A percentile compares a stretch with the other conserved stretches of the same genome.
Evolutionary conservation across 2,329 filamentous ascomycete genomes (phyloP).

Genomic region (Trichoderma sp.): DNA sequence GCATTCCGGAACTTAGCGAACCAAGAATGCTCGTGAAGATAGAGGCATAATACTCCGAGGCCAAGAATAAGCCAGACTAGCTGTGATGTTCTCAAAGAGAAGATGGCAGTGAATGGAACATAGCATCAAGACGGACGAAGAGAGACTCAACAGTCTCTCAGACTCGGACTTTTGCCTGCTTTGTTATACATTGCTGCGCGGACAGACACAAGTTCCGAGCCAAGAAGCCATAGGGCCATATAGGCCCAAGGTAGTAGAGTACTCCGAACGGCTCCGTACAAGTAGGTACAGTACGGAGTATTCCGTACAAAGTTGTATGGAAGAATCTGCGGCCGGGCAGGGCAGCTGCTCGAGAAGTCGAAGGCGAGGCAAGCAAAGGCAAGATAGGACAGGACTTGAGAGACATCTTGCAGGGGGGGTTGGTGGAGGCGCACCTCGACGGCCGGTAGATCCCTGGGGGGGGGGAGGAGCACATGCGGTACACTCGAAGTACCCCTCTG

Average conservation of each 20-base stretch:
- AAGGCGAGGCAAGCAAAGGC: constrained; percentile 21
- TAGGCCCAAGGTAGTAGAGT: constrained; percentile 8
- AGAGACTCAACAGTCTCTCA: background rate
- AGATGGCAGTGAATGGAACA: constrained; percentile 33
- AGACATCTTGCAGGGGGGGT: constrained; percentile 14
- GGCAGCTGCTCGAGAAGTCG: constrained; percentile 15
- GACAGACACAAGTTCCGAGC: constrained; percentile 5
- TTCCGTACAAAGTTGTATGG: background rate
- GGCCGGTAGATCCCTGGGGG: constrained; percentile 24
- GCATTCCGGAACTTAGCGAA: constrained; percentile 28
- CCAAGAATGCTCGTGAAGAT: constrained; percentile 30
- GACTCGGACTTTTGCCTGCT: background rate
- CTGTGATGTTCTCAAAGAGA: constrained; percentile 35
- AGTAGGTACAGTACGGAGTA: too few relatives aligned
- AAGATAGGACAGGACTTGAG: constrained; percentile 24
- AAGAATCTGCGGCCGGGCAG: constrained; percentile 16
- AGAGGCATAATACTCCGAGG: constrained; percentile 41
- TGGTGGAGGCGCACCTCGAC: constrained; percentile 26
- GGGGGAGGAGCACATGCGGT: background rate
- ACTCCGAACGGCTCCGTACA: constrained; percentile 1
- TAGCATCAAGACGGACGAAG: background rate
- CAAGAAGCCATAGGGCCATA: constrained; percentile 14
- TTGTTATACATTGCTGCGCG: background rate
- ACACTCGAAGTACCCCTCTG: background rate
- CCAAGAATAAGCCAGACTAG: constrained; percentile 19